phyloP scores from a whole-genome alignment of 208 protist species.

The Wallacemonas sp. region DNA sequence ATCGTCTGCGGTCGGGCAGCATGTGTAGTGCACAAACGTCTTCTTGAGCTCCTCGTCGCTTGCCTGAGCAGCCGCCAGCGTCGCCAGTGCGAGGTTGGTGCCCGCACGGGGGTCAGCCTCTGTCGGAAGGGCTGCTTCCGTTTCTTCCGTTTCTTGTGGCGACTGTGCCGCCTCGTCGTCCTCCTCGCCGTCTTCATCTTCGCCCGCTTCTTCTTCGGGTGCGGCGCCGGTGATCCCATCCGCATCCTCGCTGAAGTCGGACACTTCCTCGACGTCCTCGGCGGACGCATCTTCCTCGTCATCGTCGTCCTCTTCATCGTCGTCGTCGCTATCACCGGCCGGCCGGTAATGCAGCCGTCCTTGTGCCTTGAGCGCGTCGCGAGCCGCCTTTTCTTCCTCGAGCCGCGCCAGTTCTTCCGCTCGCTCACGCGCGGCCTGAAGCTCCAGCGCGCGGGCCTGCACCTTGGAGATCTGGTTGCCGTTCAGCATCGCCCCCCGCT shows the following conservation, averaged over 20 bases:
- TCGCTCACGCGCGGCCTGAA: slow-evolving; percentile 23
- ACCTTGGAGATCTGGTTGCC: slow-evolving; percentile 63
- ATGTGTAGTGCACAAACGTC: slow-evolving; percentile 42
- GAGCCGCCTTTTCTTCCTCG: slow-evolving; percentile 17
- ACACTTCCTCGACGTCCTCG: slow-evolving; percentile 10
- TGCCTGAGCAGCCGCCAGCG: slow-evolving; percentile 17
- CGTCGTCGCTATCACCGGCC: not conserved
- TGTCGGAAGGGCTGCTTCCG: not conserved
- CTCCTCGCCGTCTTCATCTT: slow-evolving; percentile 1
- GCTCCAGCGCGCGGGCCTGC: slow-evolving; percentile 36
- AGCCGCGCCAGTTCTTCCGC: slow-evolving; percentile 18
- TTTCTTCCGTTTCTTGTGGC: not conserved
- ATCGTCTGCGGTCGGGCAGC: slow-evolving; percentile 24
- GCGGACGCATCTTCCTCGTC: slow-evolving; percentile 9
- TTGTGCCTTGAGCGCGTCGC: slow-evolving; percentile 6
- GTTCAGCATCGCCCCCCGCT: slow-evolving; percentile 57
- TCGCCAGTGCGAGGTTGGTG: slow-evolving; percentile 4
- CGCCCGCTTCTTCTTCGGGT: not conserved
- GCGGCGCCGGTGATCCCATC: not conserved
- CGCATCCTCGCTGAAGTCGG: slow-evolving; percentile 14
- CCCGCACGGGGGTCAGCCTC: not conserved
- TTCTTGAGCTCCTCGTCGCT: slow-evolving; percentile 31
- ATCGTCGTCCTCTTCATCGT: slow-evolving; percentile 20
- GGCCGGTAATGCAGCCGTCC: slow-evolving; percentile 18
- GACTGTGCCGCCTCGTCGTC: not conserved